Evolutionary conservation across 495 filamentous ascomycete genomes (phyloP), one percentile per base, ranked within the genome.

Genomic region (Podospora tetraspora): DNA sequence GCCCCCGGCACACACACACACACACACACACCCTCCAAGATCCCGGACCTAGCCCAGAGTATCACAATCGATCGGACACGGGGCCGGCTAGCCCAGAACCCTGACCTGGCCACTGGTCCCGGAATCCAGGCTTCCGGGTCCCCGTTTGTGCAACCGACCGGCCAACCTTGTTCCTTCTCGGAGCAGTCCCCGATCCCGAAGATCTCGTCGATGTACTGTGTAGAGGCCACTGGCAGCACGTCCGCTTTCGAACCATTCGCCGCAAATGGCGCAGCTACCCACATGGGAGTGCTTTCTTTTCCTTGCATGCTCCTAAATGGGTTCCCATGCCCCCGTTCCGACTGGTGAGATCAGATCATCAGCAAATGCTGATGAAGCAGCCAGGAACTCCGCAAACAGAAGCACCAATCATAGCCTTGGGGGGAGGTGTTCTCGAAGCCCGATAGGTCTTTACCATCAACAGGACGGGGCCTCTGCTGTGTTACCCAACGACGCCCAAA

Each of bases 401-500:
- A 52, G 43, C 43, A 52, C 43, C 43, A 52, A 52, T 52, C 43
- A 52, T 2, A n/a, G 16, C 5, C 37, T 52, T 7, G 16, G 2
- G 12, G 43, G 19, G 0, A 16, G 1, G 19, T 8, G 5, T 52
- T 52, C 43, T 52, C 43, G 43, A 52, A 52, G 43, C 43, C 43
- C 19, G 6, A 52, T 52, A 52, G 43, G 43, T 52, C 13, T 52
- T 52, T 19, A 52, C 12, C 32, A 0, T 30, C 29, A 30, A 30
- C 29, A 34, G 24, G 24, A 24, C 1, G 24, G 24, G 24, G 1
- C 24, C 32, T 37, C 32, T 65, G 62, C 62, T 22, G 67, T 69
- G 67, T 60, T 25, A 69, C 67, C 34, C 63, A 59, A 59, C 19
- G 56, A 57, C 23, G 64, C 61, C 64, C 61, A 37, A 61, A 24